Conservation (phyloP, 768 basidiomycete genomes). For the Favolaschia claudopus region DNA sequence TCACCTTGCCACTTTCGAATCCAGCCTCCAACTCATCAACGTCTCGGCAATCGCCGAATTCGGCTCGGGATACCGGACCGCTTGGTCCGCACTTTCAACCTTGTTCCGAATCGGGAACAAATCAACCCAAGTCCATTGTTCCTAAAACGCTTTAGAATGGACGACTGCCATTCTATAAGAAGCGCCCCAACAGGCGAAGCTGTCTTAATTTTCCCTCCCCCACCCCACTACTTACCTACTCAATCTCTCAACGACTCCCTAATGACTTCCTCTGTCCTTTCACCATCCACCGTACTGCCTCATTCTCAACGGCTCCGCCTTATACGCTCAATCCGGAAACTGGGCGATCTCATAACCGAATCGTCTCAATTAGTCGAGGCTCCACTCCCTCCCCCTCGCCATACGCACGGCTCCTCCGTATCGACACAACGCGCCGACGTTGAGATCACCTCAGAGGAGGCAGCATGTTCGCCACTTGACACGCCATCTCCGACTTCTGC, state of each 20-base stretch:
- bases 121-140: conserved; percentile 12
- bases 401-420: not conserved
- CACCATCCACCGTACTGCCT: conserved; percentile 6
- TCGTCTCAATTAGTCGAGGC: conserved; percentile 5
- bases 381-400: not conserved
- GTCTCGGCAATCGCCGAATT: too few relatives aligned
- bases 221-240: not conserved
- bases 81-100: not conserved
- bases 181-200: too few relatives aligned
- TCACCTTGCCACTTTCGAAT: too few relatives aligned
- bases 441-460: not conserved
- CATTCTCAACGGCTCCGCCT: conserved; percentile 24
- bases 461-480: too few relatives aligned
- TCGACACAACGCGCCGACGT: not conserved
- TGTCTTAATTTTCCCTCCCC: not conserved
- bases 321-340: conserved; percentile 21
- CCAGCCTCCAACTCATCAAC: too few relatives aligned
- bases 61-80: too few relatives aligned
- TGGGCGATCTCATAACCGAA: conserved; percentile 24
- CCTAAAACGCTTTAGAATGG: not conserved
- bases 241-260: not conserved
- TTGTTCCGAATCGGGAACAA: conserved; percentile 20
- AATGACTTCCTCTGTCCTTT: conserved; percentile 15
- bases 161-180: too few relatives aligned
- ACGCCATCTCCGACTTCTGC: not conserved